Conservation (phyloP, 2,329 filamentous ascomycete genomes). For the Ophiostoma montium region DNA sequence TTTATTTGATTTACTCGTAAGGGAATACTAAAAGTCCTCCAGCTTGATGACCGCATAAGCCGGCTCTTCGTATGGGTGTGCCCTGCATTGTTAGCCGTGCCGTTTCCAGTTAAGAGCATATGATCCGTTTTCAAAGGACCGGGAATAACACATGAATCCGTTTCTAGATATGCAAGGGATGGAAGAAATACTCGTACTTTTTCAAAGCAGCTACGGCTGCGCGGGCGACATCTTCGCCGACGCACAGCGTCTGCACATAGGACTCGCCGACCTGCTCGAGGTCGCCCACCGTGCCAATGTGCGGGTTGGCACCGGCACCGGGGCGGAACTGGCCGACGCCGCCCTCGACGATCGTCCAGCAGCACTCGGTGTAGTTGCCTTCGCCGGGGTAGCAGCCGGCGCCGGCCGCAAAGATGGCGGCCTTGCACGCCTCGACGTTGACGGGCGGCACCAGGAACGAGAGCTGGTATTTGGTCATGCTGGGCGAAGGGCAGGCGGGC, state of each 20-base stretch:
- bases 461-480: slow-evolving; percentile 5
- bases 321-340: slow-evolving; percentile 50
- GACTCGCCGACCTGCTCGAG: slow-evolving; percentile 47
- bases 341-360: slow-evolving; percentile 34
- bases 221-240: slow-evolving; percentile 40
- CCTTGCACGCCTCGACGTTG: slow-evolving; percentile 34
- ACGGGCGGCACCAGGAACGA: slow-evolving; percentile 10
- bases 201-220: slow-evolving; percentile 51
- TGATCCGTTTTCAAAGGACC: too few relatives aligned
- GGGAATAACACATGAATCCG: too few relatives aligned
- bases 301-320: slow-evolving; percentile 44
- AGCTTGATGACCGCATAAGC: slow-evolving; percentile 34
- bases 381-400: slow-evolving; percentile 29
- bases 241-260: slow-evolving; percentile 47
- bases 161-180: too few relatives aligned
- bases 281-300: slow-evolving; percentile 38
- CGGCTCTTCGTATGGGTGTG: slow-evolving; percentile 39
- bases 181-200: slow-evolving; percentile 34
- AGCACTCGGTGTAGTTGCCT: slow-evolving; percentile 40
- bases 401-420: slow-evolving; percentile 43
- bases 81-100: slow-evolving; percentile 19
- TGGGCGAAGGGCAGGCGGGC: background rate
- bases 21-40: slow-evolving; percentile 33
- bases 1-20: too few relatives aligned
- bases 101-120: too few relatives aligned